Evolutionary conservation across 208 protist species (phyloP).

Genomic region (Crithidia acanthocephali): DNA sequence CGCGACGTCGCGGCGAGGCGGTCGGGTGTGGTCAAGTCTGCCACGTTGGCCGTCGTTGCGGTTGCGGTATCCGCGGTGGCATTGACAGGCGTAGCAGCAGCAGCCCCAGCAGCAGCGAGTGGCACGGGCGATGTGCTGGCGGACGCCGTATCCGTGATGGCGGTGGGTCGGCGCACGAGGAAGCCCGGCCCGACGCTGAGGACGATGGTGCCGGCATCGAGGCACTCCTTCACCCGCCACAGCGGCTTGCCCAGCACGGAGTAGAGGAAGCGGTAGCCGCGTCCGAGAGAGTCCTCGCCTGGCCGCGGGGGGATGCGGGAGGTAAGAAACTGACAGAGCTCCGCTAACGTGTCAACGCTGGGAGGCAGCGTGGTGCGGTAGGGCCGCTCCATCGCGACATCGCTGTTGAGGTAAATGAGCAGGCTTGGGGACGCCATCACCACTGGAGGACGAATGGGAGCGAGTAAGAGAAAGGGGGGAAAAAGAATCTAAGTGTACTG

Average conservation of each 20-base stretch:
- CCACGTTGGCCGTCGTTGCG: not conserved
- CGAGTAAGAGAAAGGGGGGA: no score
- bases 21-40: constrained; percentile 24
- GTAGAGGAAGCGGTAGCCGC: constrained; percentile 82
- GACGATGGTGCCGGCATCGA: constrained; percentile 58
- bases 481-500: no score
- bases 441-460: not conserved
- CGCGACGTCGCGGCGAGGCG: not conserved
- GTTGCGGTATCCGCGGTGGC: not conserved
- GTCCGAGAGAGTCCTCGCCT: constrained; percentile 25
- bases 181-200: constrained; percentile 70
- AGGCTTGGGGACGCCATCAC: constrained; percentile 14
- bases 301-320: constrained; percentile 38
- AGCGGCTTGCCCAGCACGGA: constrained; percentile 62
- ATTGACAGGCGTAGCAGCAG: not conserved
- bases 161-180: constrained; percentile 30
- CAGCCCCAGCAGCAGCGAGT: not conserved
- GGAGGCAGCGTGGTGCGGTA: constrained; percentile 40
- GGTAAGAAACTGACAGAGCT: constrained; percentile 63
- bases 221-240: constrained; percentile 75
- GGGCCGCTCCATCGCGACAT: constrained; percentile 53
- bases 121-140: not conserved
- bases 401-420: constrained; percentile 66
- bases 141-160: constrained; percentile 8
- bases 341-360: constrained; percentile 65